Percentiles rank a stretch among this genome's conserved stretches.
These are phyloP conservation scores for Vicia faba DNA, from an alignment of 306 rosid species.

Conservation along the genomic window DNA sequence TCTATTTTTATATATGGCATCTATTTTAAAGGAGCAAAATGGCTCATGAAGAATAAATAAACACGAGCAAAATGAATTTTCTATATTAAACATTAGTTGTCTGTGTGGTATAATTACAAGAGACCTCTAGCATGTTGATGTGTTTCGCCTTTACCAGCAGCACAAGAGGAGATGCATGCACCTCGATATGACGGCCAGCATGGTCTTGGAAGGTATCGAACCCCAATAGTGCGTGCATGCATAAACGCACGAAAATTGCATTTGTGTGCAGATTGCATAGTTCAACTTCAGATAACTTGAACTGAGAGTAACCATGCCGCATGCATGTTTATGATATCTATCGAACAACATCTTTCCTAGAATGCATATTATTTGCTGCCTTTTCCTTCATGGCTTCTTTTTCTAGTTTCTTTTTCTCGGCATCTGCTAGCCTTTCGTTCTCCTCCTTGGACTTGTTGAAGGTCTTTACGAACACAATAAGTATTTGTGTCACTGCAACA, in stretches of 20 bases:
- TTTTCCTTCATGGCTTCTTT: conserved; percentile 92
- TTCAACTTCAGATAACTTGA: not conserved
- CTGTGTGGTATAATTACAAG: conserved; percentile 43
- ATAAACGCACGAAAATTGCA: conserved; percentile 20
- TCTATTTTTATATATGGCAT: conserved; percentile 12
- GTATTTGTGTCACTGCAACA: conserved; percentile 87
- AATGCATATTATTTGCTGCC: conserved; percentile 43
- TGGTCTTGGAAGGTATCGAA: conserved; percentile 14
- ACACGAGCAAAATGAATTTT: conserved; percentile 3
- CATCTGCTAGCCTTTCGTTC: conserved; percentile 85
- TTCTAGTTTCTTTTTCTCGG: conserved; percentile 82
- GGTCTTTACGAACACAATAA: conserved; percentile 77
- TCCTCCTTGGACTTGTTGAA: conserved; percentile 94
- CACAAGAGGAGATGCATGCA: conserved; percentile 24
- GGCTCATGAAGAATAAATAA: not conserved
- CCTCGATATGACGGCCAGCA: conserved; percentile 25
- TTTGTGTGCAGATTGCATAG: conserved; percentile 29
- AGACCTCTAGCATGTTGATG: conserved; percentile 31
- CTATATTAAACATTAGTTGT: conserved; percentile 24
- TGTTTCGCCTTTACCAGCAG: conserved; percentile 32
- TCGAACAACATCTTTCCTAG: conserved; percentile 46
- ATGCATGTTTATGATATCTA: conserved; percentile 36
- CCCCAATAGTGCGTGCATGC: conserved; percentile 22
- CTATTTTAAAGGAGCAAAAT: conserved; percentile 14
- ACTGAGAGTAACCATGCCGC: conserved; percentile 14